Conservation (phyloP, 2,329 filamentous ascomycete species). For the Colletotrichum trifolii region DNA sequence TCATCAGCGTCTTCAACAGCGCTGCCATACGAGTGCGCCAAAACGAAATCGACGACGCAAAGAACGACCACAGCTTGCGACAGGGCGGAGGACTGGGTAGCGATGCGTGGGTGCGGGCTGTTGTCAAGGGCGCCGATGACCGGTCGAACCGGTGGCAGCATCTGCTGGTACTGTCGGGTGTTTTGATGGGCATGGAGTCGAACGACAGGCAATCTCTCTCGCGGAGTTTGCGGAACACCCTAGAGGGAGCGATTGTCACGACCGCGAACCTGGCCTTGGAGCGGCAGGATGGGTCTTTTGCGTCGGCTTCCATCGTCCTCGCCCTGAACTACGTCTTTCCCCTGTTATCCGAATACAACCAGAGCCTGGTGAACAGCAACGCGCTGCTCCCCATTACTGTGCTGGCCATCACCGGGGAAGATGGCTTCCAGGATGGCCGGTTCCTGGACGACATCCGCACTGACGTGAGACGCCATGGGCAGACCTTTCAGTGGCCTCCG, state of each 20-base stretch:
- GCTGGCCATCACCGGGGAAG: constrained; percentile 73
- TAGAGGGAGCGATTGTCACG: constrained; percentile 79
- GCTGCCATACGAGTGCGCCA: constrained; percentile 67
- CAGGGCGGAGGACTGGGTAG: constrained; percentile 58
- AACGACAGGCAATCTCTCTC: constrained; percentile 73
- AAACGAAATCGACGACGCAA: constrained; percentile 54
- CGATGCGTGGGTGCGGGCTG: constrained; percentile 67
- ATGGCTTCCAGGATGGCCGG: constrained; percentile 81
- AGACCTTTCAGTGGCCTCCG: constrained; percentile 73
- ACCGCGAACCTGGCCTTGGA: constrained; percentile 82
- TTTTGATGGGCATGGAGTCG: constrained; percentile 80
- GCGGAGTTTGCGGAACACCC: constrained; percentile 69
- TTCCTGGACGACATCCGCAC: constrained; percentile 77
- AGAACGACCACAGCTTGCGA: constrained; percentile 41
- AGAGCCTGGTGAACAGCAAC: constrained; percentile 72
- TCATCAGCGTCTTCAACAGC: constrained; percentile 78
- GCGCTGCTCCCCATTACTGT: constrained; percentile 76
- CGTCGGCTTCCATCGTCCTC: constrained; percentile 69
- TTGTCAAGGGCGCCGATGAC: constrained; percentile 68
- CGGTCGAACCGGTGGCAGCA: constrained; percentile 82
- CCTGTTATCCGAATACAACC: constrained; percentile 71
- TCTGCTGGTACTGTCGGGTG: constrained; percentile 80
- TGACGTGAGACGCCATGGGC: constrained; percentile 68
- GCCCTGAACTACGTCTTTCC: constrained; percentile 83
- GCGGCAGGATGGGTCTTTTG: constrained; percentile 54